phyloP scores from a whole-genome alignment of 768 basidiomycete genomes.

The Amanita pallidorosea region DNA sequence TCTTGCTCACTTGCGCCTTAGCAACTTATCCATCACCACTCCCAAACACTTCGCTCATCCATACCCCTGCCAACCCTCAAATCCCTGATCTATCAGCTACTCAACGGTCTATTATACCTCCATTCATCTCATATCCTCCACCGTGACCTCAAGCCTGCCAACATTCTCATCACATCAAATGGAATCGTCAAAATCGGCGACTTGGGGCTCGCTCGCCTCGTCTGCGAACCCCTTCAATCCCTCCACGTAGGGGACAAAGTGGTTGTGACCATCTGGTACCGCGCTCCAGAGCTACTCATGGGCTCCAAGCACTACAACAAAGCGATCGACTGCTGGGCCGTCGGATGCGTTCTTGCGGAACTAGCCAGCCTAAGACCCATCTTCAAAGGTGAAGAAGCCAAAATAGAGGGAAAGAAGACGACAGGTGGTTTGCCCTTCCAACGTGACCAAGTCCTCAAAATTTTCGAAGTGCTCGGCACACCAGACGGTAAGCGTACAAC shows the following conservation, averaged over 20 bases:
- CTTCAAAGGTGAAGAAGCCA: constrained; percentile 99
- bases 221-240: constrained; percentile 85
- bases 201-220: constrained; percentile 85
- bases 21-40: constrained; percentile 99
- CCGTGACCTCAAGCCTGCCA: constrained; percentile 96
- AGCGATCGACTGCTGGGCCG: constrained; percentile 94
- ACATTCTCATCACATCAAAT: constrained; percentile 87
- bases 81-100: constrained; percentile 86
- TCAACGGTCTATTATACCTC: constrained; percentile 91
- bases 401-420: constrained; percentile 93
- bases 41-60: constrained; percentile 71
- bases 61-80: constrained; percentile 82
- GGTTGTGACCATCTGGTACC: constrained; percentile 99
- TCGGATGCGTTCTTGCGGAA: constrained; percentile 97
- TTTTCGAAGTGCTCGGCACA: constrained; percentile 91
- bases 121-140: constrained; percentile 94
- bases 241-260: constrained; percentile 94
- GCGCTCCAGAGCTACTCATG: constrained; percentile 90
- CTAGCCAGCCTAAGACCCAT: constrained; percentile 89
- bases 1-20: constrained; percentile 17
- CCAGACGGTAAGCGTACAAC: constrained; percentile 52
- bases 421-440: constrained; percentile 70
- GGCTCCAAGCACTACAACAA: constrained; percentile 98
- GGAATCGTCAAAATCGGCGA: constrained; percentile 99
- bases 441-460: constrained; percentile 86